Conservation (phyloP, 345 rosid species). For the Schrenkiella parvula region DNA sequence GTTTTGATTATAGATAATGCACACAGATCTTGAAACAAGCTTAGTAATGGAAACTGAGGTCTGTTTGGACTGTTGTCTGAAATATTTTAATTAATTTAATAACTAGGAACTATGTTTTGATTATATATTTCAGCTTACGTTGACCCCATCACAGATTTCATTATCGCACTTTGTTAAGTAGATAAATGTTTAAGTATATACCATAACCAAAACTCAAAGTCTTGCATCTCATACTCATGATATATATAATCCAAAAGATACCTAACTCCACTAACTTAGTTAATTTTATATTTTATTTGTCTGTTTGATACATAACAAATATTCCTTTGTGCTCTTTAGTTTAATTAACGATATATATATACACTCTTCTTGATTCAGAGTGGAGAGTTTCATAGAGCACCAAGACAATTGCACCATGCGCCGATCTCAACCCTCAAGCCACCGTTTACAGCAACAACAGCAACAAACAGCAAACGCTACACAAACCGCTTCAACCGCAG, state of each 20-base stretch:
- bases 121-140: conserved; percentile 22
- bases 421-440: conserved; percentile 44
- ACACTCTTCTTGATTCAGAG: conserved; percentile 44
- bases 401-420: conserved; percentile 87
- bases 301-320: neutral
- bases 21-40: conserved; percentile 15
- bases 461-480: conserved; percentile 22
- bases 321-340: conserved; percentile 18
- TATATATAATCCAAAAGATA: conserved; percentile 29
- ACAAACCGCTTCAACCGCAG: conserved; percentile 41
- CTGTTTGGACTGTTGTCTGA: conserved; percentile 16
- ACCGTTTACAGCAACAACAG: conserved; percentile 35
- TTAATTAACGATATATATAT: neutral
- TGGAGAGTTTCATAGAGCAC: conserved; percentile 97
- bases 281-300: neutral
- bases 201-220: conserved; percentile 19
- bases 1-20: conserved; percentile 9
- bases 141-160: conserved; percentile 26
- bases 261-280: conserved; percentile 31
- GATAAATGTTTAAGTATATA: conserved; percentile 14
- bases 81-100: neutral
- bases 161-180: conserved; percentile 18
- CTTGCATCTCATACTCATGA: conserved; percentile 19
- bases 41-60: conserved; percentile 18
- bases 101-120: conserved; percentile 14